Evolutionary conservation across 2,329 filamentous ascomycete species (phyloP).

Genomic region (Fusarium keratoplasticum): DNA sequence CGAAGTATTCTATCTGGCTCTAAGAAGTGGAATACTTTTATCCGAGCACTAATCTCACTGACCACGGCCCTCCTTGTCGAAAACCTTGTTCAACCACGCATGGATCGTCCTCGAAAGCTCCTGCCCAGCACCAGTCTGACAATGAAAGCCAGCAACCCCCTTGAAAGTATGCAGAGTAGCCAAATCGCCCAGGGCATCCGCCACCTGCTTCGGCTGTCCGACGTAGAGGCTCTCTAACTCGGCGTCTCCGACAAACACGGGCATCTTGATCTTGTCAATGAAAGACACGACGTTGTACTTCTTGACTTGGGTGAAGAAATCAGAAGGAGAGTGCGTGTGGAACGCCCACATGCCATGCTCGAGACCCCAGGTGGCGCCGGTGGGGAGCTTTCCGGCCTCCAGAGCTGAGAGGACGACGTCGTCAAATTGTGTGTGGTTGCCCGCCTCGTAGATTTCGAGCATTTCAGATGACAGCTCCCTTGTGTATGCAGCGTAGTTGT

Average conservation of each 20-base stretch:
- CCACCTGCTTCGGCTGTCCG: constrained; percentile 17
- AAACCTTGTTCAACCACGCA: constrained; percentile 22
- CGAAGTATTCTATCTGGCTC: not conserved
- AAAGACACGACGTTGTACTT: constrained; percentile 11
- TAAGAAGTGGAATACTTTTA: not conserved
- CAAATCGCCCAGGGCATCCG: constrained; percentile 19
- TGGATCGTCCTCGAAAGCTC: constrained; percentile 18
- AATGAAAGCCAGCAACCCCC: constrained; percentile 25
- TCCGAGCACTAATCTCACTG: not conserved
- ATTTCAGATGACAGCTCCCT: not conserved
- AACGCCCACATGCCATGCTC: constrained; percentile 9
- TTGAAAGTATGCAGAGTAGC: constrained; percentile 21
- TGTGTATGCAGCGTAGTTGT: constrained; percentile 25
- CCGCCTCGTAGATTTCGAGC: constrained; percentile 6
- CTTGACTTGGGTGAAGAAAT: constrained; percentile 14
- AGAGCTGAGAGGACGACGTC: not conserved
- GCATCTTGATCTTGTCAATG: constrained; percentile 12
- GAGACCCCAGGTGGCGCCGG: constrained; percentile 8
- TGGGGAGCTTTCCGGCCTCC: not conserved
- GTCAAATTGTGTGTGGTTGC: constrained; percentile 14
- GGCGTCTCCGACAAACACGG: constrained; percentile 24
- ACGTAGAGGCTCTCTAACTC: not conserved
- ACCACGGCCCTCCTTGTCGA: not conserved
- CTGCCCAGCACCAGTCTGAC: constrained; percentile 25
- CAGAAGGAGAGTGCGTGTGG: constrained; percentile 13